Base-by-base conservation (phyloP, 2,329 filamentous ascomycete species). In the Ramularia collo-cygni region DNA sequence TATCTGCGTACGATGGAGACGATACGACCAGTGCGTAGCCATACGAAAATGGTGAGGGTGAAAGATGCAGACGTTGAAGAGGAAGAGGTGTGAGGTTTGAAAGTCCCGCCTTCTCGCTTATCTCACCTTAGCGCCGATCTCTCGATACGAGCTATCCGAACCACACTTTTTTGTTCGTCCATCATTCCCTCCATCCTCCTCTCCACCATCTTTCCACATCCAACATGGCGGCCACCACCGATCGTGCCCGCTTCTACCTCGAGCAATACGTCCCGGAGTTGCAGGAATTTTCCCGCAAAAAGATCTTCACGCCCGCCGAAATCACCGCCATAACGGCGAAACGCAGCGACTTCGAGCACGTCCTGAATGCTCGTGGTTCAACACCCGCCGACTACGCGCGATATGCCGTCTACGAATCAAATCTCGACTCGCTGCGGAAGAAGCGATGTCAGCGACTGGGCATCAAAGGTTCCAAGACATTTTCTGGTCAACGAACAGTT, bases 181-280 rank as follows among this genome's bases (percentile, higher is more conserved):
- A 24, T 6, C 6, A 24, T 6, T 24, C 21, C 10, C n/a, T n/a
- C n/a, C 13, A 15, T 29, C 13, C n/a, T 29, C 16, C 32, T 35
- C 21, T 16, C 18, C 28, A 30, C 28, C 30, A 15, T 8, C 18
- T 12, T 18, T 10, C 14, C 33, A 21, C 32, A 24, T 28, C 15
- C 27, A 13, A 28, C 28, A 94, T 95, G 87, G 77, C 88, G 1
- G 83, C 79, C 29, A 82, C 92, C 43, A 83, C 85, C 48, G 92
- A 96, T 59, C 96, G 95, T 67, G 92, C 90, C 40, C 85, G 90
- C 43, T 96, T 90, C 67, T 95, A 85, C 65, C 76, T 96, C 50
- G 92, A 98, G 69, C 83, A 90, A 53, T 83, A 85, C 2, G 85
- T 95, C 30, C 87, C 89, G 12, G 89, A 96, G 64, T 76, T 98